Base-by-base conservation (phyloP, 306 rosid genomes). In the Adenanthera pavonina region DNA sequence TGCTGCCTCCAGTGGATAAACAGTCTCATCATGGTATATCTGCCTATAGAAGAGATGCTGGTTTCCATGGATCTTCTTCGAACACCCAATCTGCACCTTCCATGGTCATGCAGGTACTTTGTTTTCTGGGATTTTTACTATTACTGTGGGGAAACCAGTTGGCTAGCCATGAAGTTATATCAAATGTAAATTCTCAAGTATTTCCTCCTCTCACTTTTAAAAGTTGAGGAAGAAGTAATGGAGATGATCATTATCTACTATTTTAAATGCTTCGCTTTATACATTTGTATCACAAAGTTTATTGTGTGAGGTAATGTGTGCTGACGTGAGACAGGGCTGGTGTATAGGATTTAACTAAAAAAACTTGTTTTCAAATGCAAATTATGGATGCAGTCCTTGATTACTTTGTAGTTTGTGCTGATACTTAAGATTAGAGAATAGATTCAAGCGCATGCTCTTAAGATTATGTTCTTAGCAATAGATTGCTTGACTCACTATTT, bases 11-110 rank as follows among this genome's bases (percentile, higher is more conserved):
- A 30, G 86, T 94, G 85, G 97, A 96, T 72, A 94, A 86, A 81
- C 99, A 89, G 80, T 97, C 97, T 72, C 98, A 96, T 86, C 98
- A 96, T 68, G 99, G 99, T 77, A 93, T 96, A 80, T 92, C 98
- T 65, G 94, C 97, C 59, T 96, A 94, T 84, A 97, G 98, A 73
- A 91, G 97, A 79, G 99, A 96, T 74, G 90, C 88, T 80, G 91
- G 97, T 70, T 87, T 78, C 80, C 98, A 89, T 80, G 71, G 30
- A 25, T 25, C 92, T 51, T 20, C 93, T 15, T 78, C 98, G 35
- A 96, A 90, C 88, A 77, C 92, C 43, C 99, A 91, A 80, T 78
- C 98, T 15, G 91, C 94, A 57, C 92, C 97, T 46, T 91, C 95
- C 78, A 75, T 94, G 82, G 94, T 89, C 75, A 89, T 97, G 6